These are phyloP conservation scores for Aspergillus japonicus DNA, from an alignment of 2,329 filamentous ascomycete genomes.

Conservation along the genomic window DNA sequence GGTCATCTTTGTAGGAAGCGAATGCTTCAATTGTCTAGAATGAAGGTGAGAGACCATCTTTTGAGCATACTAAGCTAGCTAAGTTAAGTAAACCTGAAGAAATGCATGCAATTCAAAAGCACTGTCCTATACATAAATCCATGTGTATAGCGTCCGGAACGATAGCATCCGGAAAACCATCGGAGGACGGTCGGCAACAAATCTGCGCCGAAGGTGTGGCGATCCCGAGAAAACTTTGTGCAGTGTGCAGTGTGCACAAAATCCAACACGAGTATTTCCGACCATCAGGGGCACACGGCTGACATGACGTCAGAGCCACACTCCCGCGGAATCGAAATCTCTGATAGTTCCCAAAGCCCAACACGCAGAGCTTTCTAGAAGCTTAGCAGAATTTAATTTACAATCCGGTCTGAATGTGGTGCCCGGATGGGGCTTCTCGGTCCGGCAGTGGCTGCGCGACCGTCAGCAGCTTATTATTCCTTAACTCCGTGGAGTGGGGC, in stretches of 20 bases:
- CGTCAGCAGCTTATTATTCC: constrained; percentile 4
- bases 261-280: too few species aligned
- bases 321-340: neutral
- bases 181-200: neutral
- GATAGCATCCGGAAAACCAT: neutral
- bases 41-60: too few species aligned
- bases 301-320: neutral
- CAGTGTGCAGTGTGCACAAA: too few species aligned
- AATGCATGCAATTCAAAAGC: too few species aligned
- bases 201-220: neutral
- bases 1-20: too few species aligned
- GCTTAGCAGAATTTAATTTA: neutral
- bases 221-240: neutral
- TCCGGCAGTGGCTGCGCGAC: neutral
- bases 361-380: neutral
- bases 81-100: too few species aligned
- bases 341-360: too few species aligned
- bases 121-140: too few species aligned
- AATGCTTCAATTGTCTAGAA: too few species aligned
- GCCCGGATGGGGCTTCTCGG: neutral
- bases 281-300: neutral
- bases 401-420: neutral
- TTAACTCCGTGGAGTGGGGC: constrained; percentile 5
- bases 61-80: too few species aligned
- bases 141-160: too few species aligned